Evolutionary conservation across 805 yeast species (phyloP), one percentile per base, ranked within the genome.

Genomic region (Saccharomycopsis capsularis): DNA sequence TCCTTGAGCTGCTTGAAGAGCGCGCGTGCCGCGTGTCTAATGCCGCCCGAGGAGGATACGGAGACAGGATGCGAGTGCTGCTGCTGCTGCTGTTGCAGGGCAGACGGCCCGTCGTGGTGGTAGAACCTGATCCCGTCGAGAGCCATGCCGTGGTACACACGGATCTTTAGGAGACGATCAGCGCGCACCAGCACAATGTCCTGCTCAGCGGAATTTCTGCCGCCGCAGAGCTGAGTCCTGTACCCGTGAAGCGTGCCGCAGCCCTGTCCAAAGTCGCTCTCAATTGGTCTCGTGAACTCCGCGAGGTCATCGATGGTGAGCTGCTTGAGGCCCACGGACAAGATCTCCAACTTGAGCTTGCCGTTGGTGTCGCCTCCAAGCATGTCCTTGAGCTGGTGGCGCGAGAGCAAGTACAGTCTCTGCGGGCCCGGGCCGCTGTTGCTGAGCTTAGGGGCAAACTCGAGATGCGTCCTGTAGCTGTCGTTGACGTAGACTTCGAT

Each of bases 131-230:
- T 57, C 3, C 98, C 98, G 64, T 90, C 96, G 19, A 93, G 64
- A 0, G 95, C 95, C 21, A 66, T 62, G 2, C 96, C 96, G 56
- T 81, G 78, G 55, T 78, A 82, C 0, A 89, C 74, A 49, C 87
- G 72, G 1, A 89, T 74, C 1, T 63, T 63, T n/a, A n/a, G n/a
- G n/a, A n/a, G n/a, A n/a, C n/a, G n/a, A n/a, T n/a, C n/a, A n/a
- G n/a, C n/a, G n/a, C n/a, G n/a, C n/a, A n/a, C n/a, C n/a, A n/a
- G n/a, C n/a, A n/a, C n/a, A n/a, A n/a, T n/a, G n/a, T n/a, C n/a
- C n/a, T n/a, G n/a, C 3, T 58, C 52, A 15, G 61, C 59, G 1
- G 63, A 52, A 13, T 57, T 51, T 13, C 47, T 30, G 16, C 58
- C 59, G 13, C 71, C 70, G 15, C 70, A 56, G 3, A 59, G 42